Conservation (phyloP, 495 filamentous ascomycete genomes). For the Hypoxylon cercidicola region DNA sequence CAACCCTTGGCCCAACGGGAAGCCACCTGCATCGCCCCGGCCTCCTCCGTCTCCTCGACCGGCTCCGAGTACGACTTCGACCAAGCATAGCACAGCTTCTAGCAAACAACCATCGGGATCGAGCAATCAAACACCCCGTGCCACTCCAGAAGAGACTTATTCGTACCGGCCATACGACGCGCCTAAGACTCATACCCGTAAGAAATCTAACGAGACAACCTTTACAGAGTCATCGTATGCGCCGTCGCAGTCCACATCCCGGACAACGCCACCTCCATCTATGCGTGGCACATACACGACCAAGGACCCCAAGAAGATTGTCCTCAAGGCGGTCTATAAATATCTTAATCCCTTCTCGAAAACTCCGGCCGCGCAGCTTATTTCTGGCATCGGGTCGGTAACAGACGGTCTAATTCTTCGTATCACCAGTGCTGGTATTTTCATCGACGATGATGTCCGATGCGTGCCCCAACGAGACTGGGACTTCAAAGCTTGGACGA, state of each 20-base stretch:
- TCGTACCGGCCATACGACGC: slow-evolving; percentile 88
- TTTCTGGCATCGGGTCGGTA: slow-evolving; percentile 75
- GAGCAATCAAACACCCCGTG: slow-evolving; percentile 65
- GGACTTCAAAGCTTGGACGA: slow-evolving; percentile 98
- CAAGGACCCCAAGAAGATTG: slow-evolving; percentile 92
- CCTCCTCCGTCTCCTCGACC: slow-evolving; percentile 37
- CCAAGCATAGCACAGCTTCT: slow-evolving; percentile 38
- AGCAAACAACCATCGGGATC: slow-evolving; percentile 50
- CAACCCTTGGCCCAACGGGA: slow-evolving; percentile 65
- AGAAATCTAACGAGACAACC: slow-evolving; percentile 70
- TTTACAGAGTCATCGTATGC: slow-evolving; percentile 88
- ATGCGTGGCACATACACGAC: slow-evolving; percentile 79
- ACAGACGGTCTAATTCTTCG: slow-evolving; percentile 84
- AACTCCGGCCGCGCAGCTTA: slow-evolving; percentile 81
- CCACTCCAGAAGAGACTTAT: slow-evolving; percentile 73
- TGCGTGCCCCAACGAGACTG: slow-evolving; percentile 91
- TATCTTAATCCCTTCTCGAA: slow-evolving; percentile 87
- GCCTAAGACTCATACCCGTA: slow-evolving; percentile 64
- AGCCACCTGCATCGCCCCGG: slow-evolving; percentile 45
- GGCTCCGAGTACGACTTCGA: slow-evolving; percentile 43
- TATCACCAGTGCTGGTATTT: slow-evolving; percentile 89
- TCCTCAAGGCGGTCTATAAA: slow-evolving; percentile 88
- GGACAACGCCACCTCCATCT: slow-evolving; percentile 85
- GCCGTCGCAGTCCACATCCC: slow-evolving; percentile 81
- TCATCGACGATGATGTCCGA: slow-evolving; percentile 94